phyloP scores from a whole-genome alignment of 805 yeast genomes.

The Ogataea thermomethanolica region DNA sequence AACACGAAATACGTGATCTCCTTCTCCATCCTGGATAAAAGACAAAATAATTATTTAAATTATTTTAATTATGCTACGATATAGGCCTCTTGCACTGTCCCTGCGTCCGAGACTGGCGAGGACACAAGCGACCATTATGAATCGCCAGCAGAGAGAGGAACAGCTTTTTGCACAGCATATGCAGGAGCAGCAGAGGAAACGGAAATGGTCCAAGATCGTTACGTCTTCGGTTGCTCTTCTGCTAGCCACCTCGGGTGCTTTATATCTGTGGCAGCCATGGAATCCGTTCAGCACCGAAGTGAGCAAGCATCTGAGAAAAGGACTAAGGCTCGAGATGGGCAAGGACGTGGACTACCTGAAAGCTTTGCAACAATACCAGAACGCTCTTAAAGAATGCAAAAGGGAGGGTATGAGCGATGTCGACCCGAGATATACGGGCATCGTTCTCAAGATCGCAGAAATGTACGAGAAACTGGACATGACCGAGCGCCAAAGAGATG shows the following conservation, averaged over 20 bases:
- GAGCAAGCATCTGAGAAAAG: constrained; percentile 69
- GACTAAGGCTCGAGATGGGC: constrained; percentile 78
- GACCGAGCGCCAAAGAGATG: constrained; percentile 58
- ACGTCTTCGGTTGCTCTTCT: constrained; percentile 17
- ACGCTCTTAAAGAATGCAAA: constrained; percentile 65
- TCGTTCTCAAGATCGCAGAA: constrained; percentile 82
- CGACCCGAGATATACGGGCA: constrained; percentile 83
- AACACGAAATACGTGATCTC: constrained; percentile 38
- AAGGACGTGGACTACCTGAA: constrained; percentile 58
- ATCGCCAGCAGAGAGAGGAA: constrained; percentile 12
- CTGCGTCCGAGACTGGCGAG: not conserved
- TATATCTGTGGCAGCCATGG: constrained; percentile 36
- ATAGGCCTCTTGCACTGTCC: not conserved
- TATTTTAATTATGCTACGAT: constrained; percentile 3
- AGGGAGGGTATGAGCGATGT: constrained; percentile 51
- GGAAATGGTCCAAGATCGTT: constrained; percentile 15
- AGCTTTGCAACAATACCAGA: constrained; percentile 70
- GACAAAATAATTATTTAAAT: not conserved
- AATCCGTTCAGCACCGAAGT: constrained; percentile 41
- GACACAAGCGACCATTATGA: constrained; percentile 2
- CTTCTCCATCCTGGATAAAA: constrained; percentile 13
- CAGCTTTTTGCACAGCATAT: constrained; percentile 7
- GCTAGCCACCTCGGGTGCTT: constrained; percentile 17
- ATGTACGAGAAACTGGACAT: constrained; percentile 71
- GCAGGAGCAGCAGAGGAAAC: constrained; percentile 11